Evolutionary conservation across 1,139 yeast species (phyloP).

Genomic region (Sugiyamaella japonica): DNA sequence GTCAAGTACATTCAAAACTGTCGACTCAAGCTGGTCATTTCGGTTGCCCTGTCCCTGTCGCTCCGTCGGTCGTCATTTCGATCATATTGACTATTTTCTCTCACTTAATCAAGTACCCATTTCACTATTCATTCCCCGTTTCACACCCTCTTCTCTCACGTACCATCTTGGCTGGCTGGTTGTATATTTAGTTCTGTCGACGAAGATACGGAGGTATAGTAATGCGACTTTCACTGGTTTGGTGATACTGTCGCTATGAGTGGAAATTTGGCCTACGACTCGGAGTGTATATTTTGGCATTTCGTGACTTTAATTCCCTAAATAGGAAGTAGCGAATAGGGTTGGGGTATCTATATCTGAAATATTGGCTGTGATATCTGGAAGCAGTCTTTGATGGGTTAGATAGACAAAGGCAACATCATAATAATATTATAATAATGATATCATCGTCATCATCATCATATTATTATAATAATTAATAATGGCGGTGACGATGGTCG

Average conservation of each 20-base stretch:
- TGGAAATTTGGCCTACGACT: conserved; percentile 3
- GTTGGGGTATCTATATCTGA: neutral
- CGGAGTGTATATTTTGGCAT: conserved; percentile 1
- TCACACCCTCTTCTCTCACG: neutral
- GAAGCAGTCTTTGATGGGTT: too few species aligned
- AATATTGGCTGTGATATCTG: neutral
- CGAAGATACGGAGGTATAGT: conserved; percentile 14
- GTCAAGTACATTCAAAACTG: neutral
- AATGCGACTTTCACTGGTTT: conserved; percentile 8
- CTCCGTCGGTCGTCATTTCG: neutral
- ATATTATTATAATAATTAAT: too few species aligned
- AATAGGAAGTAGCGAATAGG: conserved; percentile 4
- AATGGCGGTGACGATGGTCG: too few species aligned
- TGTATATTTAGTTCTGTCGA: conserved; percentile 17
- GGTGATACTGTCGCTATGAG: conserved; percentile 14
- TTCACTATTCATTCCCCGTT: neutral
- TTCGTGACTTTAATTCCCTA: conserved; percentile 4
- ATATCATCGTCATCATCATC: too few species aligned
- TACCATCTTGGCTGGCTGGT: conserved; percentile 18
- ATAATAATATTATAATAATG: too few species aligned
- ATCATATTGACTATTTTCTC: neutral
- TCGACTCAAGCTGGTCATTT: neutral
- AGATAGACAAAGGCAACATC: neutral
- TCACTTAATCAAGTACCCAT: neutral
- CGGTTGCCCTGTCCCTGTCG: too few species aligned